Evolutionary conservation across 2,329 filamentous ascomycete genomes (phyloP), one percentile per base, ranked within the genome.

Genomic region (Trichoderma asperellum): DNA sequence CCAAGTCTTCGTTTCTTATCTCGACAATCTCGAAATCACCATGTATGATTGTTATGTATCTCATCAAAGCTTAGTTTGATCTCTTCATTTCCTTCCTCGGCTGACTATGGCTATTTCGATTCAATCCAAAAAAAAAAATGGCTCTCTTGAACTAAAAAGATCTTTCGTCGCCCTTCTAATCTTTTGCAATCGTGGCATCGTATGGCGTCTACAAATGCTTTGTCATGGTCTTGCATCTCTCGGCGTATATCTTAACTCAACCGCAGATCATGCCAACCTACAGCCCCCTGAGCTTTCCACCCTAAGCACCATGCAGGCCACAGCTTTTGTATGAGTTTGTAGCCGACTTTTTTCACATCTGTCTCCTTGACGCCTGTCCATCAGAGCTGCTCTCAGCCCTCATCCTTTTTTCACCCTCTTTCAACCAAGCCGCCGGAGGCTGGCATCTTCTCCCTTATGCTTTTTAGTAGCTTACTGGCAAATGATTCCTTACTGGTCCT

Each of bases 101-200:
- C 49, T 40, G 27, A 27, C 37, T 58, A 43, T 68, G 58, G 60
- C 59, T 63, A 49, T 14, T 27, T 40, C 49, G 55, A 43, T 69
- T 67, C 57, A 47, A 57, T 49, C 52, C 63, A 60, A 24, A 24
- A n/a, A n/a, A n/a, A 34, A 47, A 61, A 65, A 65, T 14, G 7
- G 40, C 37, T 66, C 56, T 52, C 35, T 21, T 43, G 24, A 21
- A 40, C 56, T 37, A 57, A 34, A 24, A n/a, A 47, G 24, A 57
- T 37, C 29, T 69, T 24, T 70, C 64, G 29, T 70, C 52, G 24
- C 66, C 56, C 60, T 67, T 68, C 53, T 61, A 65, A 65, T 40
- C 53, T 43, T 70, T 32, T 40, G 49, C 57, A 64, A 47, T 70
- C 68, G 49, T 70, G 43, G 62, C 68, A 61, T 69, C 62, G n/a